Evolutionary conservation across 148 eudicot species (phyloP).

Genomic region (Camellia lanceoleosa): DNA sequence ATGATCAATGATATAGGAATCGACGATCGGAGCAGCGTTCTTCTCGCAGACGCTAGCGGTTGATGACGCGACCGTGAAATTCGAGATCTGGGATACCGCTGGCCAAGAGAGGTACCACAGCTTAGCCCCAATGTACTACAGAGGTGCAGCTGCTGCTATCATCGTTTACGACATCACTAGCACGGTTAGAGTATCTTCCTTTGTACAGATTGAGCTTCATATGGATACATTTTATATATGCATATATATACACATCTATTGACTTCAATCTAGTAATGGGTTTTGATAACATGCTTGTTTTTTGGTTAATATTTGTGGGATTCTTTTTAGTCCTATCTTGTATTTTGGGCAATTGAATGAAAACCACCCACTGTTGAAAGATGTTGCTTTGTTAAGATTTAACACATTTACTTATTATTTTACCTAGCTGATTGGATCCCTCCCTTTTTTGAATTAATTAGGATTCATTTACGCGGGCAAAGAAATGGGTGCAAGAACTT

Average conservation of each 20-base stretch:
- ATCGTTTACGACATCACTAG: slow-evolving; percentile 83
- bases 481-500: slow-evolving; percentile 95
- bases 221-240: not conserved
- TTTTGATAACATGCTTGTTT: not conserved
- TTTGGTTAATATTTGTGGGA: not conserved
- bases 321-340: not conserved
- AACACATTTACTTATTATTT: not conserved
- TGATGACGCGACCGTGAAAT: slow-evolving; percentile 81
- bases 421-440: not conserved
- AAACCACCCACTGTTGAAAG: not conserved
- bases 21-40: slow-evolving; percentile 98
- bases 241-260: not conserved
- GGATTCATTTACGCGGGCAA: slow-evolving; percentile 87
- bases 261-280: not conserved
- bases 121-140: slow-evolving; percentile 95
- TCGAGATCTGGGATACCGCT: slow-evolving; percentile 99
- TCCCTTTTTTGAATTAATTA: slow-evolving; percentile 21
- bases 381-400: too few relatives aligned
- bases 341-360: not conserved
- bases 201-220: not conserved
- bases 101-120: slow-evolving; percentile 98
- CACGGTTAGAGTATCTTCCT: slow-evolving; percentile 35
- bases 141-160: slow-evolving; percentile 96
- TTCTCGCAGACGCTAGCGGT: slow-evolving; percentile 94
- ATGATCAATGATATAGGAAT: slow-evolving; percentile 51